Evolutionary conservation across 331 rosid species (phyloP), one percentile per base, ranked within the genome.

Genomic region (Malus hybrid): DNA sequence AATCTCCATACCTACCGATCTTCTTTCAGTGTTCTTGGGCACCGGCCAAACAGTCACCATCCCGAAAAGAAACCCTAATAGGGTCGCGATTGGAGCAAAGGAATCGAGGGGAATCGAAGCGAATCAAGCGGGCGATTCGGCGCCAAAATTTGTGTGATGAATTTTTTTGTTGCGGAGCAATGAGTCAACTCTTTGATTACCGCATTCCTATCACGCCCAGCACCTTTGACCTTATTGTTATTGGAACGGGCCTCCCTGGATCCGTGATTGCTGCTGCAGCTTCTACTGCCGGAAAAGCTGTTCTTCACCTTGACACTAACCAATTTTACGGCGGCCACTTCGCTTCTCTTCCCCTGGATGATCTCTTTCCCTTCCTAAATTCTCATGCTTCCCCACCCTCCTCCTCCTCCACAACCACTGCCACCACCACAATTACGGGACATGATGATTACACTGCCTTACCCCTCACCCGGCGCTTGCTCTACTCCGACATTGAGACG

Each of bases 281-380:
- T 28, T 80, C 94, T 11, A 83, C 89, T 18, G 77, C 68, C 14
- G 93, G 93, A 0, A 93, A 88, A 78, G 88, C 90, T 5, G 81
- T 93, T 52, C 93, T 93, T 86, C 98, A 91, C 86, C 84, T 93
- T 19, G 97, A 91, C 61, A 88, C 90, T 10, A 91, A 91, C 69
- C 16, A 85, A 70, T 89, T 84, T 79, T 93, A 91, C 50, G 96
- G 98, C 14, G 75, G 86, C 75, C 89, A 89, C 73, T 93, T 83
- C 19, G 82, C 94, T 65, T 86, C 97, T 28, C 94, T 84, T 19
- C 36, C 87, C 55, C 84, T 88, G 36, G 73, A 80, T 42, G 94
- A 89, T 14, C 79, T 93, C 74, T 76, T 91, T 10, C 63, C 90
- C 61, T 85, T 83, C 82, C 91, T 91, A 77, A 84, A 72, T 64